Evolutionary conservation across 495 filamentous ascomycete genomes (phyloP).

Genomic region (Penicillium canariense): DNA sequence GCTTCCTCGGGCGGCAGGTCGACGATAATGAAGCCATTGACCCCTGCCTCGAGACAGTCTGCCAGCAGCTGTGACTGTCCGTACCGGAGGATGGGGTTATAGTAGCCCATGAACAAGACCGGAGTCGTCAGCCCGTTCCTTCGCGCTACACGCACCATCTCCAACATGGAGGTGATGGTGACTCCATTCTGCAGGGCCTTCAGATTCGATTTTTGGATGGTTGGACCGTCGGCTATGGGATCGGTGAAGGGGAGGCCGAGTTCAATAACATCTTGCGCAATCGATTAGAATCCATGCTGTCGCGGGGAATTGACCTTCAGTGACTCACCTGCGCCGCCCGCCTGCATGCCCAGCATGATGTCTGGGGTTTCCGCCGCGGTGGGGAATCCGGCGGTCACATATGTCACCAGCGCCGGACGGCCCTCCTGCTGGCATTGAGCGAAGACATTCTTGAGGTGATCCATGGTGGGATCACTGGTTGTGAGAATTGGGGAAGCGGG

Average conservation of each 20-base stretch:
- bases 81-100: constrained; percentile 90
- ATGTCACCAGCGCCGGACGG: constrained; percentile 78
- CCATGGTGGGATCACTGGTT: constrained; percentile 49
- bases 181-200: constrained; percentile 86
- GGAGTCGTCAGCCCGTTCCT: constrained; percentile 72
- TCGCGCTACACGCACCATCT: constrained; percentile 77
- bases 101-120: constrained; percentile 96
- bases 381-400: constrained; percentile 93
- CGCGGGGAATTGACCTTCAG: background rate
- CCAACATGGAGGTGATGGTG: constrained; percentile 69
- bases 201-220: constrained; percentile 88
- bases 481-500: constrained; percentile 1
- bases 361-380: constrained; percentile 74
- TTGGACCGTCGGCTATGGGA: constrained; percentile 93
- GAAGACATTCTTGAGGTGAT: constrained; percentile 82
- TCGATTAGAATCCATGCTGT: background rate
- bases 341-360: constrained; percentile 84
- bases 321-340: constrained; percentile 79
- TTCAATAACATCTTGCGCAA: constrained; percentile 38
- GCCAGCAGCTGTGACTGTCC: constrained; percentile 84
- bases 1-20: constrained; percentile 97
- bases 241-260: constrained; percentile 91
- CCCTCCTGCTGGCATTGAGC: constrained; percentile 74
- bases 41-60: constrained; percentile 80
- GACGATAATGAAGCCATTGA: constrained; percentile 97